phyloP scores from a whole-genome alignment of 129 eudicot species.

The Tagetes patula region DNA sequence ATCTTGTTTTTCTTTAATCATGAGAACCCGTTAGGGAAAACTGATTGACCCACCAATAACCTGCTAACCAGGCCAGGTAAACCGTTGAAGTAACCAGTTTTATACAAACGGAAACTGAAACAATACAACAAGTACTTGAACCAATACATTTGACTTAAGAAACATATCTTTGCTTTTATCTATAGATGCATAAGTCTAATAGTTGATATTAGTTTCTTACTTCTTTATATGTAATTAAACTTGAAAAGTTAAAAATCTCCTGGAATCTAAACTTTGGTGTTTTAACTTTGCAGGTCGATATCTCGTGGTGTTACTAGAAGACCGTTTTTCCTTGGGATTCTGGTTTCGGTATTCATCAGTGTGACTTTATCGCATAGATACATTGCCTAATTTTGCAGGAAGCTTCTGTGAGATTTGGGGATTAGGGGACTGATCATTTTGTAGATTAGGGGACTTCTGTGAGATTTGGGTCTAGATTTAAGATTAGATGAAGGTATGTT shows the following conservation, averaged over 20 bases:
- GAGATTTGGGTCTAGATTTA: conserved; percentile 4
- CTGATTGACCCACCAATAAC: background rate
- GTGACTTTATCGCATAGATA: conserved; percentile 25
- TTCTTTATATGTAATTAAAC: background rate
- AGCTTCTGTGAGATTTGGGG: conserved; percentile 3
- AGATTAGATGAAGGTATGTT: conserved; percentile 26
- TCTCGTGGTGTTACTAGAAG: conserved; percentile 27
- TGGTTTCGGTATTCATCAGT: conserved; percentile 32
- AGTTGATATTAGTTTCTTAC: too few relatives aligned
- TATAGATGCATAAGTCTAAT: too few relatives aligned
- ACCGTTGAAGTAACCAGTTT: too few relatives aligned
- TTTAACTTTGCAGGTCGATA: conserved; percentile 38
- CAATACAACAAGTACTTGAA: too few relatives aligned
- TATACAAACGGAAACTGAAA: too few relatives aligned
- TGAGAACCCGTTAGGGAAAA: background rate
- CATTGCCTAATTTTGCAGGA: conserved; percentile 18
- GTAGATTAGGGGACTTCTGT: conserved; percentile 24
- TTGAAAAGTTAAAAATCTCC: too few relatives aligned
- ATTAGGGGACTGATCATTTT: conserved; percentile 26
- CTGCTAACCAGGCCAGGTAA: background rate
- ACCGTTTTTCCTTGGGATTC: conserved; percentile 30
- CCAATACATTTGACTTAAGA: too few relatives aligned
- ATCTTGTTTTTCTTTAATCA: background rate
- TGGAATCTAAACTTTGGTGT: background rate
- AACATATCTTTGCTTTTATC: too few relatives aligned